Conservation (phyloP, 116 monocot genomes). For the Dioscorea cayenensis region DNA sequence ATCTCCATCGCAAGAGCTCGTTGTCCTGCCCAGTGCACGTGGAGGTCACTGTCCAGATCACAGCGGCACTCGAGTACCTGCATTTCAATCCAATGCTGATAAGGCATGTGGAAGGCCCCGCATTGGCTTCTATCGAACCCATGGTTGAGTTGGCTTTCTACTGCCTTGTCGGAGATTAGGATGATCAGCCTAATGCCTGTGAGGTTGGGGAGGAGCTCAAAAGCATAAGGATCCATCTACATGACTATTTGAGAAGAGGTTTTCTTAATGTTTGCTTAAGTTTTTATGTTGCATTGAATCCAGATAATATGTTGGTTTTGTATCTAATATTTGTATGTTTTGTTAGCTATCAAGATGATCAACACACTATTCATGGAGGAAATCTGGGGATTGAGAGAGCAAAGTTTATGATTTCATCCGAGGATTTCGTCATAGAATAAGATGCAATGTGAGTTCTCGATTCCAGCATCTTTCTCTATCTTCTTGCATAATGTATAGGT, state of each 20-base stretch:
- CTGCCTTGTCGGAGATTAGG: conserved; percentile 69
- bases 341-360: no score
- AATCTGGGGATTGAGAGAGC: no score
- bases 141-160: conserved; percentile 80
- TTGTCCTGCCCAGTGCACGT: conserved; percentile 43
- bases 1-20: conserved; percentile 36
- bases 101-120: conserved; percentile 1
- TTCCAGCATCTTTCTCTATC: no score
- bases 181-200: conserved; percentile 68
- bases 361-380: no score
- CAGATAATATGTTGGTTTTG: no score
- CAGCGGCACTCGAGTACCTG: conserved; percentile 69
- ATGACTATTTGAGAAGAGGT: background rate
- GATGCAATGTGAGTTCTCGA: no score
- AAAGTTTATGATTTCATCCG: no score
- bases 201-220: conserved; percentile 63
- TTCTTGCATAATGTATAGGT: no score
- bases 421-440: no score
- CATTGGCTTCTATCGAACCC: conserved; percentile 38
- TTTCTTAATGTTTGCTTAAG: no score
- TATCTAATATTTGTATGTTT: no score
- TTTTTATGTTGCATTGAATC: no score
- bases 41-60: conserved; percentile 53
- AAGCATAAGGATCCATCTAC: conserved; percentile 29
- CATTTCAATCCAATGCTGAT: conserved; percentile 59